Conservation (phyloP, 805 yeast genomes). For the Saturnispora sanitii region DNA sequence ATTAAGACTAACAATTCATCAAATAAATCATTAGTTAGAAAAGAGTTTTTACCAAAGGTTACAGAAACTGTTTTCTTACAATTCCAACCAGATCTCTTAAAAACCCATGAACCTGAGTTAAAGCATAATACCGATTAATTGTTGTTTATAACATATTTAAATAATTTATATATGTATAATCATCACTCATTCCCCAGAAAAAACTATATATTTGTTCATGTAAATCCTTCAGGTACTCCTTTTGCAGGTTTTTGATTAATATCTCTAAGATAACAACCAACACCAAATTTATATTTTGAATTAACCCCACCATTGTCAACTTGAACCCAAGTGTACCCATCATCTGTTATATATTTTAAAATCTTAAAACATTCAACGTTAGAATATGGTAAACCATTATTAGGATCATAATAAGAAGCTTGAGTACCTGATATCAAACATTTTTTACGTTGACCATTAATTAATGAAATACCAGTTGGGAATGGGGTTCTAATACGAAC, state of each 20-base stretch:
- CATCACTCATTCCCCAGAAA: background rate
- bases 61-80: conserved; percentile 34
- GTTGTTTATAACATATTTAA: background rate
- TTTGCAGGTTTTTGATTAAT: conserved; percentile 48
- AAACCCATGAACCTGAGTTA: conserved; percentile 52
- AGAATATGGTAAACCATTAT: conserved; percentile 76
- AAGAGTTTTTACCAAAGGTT: conserved; percentile 43
- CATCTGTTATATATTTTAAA: conserved; percentile 43
- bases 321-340: conserved; percentile 45
- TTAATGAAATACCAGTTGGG: conserved; percentile 63
- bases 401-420: conserved; percentile 82
- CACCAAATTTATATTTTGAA: conserved; percentile 25
- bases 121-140: conserved; percentile 38
- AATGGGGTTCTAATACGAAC: conserved; percentile 56
- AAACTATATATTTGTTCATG: too few relatives aligned
- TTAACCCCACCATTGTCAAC: conserved; percentile 37
- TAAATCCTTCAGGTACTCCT: conserved; percentile 86
- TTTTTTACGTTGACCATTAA: conserved; percentile 55
- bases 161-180: background rate
- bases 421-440: conserved; percentile 72
- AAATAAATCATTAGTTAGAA: conserved; percentile 30
- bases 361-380: conserved; percentile 73
- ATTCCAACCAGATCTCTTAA: conserved; percentile 55
- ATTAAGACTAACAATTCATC: conserved; percentile 33
- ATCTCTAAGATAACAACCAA: conserved; percentile 34